Conservation (phyloP, 2,329 filamentous ascomycete species). For the Aspergillus oerlinghausenensis region DNA sequence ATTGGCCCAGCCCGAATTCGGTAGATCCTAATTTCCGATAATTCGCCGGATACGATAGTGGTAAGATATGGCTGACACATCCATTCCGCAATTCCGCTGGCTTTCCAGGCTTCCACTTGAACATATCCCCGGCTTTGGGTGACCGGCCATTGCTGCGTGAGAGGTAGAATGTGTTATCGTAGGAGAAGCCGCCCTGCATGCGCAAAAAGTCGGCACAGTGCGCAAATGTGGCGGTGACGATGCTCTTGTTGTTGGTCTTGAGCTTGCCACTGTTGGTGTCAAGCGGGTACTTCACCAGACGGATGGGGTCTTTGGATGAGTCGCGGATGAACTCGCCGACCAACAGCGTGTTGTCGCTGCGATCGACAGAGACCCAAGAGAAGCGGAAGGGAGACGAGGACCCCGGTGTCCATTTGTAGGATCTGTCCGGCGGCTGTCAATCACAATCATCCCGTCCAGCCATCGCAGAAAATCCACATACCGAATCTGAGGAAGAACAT, state of each 20-base stretch:
- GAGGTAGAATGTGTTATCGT: constrained; percentile 30
- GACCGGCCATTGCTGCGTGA: constrained; percentile 28
- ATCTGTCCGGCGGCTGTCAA: background rate
- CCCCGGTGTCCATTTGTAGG: constrained; percentile 1
- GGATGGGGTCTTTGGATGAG: constrained; percentile 17
- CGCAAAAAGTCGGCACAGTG: constrained; percentile 29
- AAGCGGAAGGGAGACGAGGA: constrained; percentile 26
- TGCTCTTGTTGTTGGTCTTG: constrained; percentile 10
- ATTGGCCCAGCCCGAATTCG: too few species aligned
- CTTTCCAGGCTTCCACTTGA: constrained; percentile 27
- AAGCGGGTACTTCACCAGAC: constrained; percentile 29
- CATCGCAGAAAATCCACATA: constrained; percentile 8
- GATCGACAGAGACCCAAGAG: constrained; percentile 34
- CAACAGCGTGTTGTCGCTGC: constrained; percentile 29
- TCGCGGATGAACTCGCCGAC: constrained; percentile 32
- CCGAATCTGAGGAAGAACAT: constrained; percentile 34
- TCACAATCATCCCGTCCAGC: background rate
- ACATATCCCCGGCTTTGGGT: constrained; percentile 27
- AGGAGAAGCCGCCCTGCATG: constrained; percentile 34
- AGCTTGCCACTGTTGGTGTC: constrained; percentile 25
- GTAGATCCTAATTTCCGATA: too few species aligned
- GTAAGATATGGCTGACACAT: too few species aligned
- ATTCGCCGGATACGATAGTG: too few species aligned
- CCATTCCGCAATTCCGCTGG: constrained; percentile 10
- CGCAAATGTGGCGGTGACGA: constrained; percentile 24